A percentile compares a stretch with the other conserved stretches of the same genome.
Evolutionary conservation across 768 basidiomycete genomes (phyloP).

Genomic region (Xerocomus brunneocitrinus): DNA sequence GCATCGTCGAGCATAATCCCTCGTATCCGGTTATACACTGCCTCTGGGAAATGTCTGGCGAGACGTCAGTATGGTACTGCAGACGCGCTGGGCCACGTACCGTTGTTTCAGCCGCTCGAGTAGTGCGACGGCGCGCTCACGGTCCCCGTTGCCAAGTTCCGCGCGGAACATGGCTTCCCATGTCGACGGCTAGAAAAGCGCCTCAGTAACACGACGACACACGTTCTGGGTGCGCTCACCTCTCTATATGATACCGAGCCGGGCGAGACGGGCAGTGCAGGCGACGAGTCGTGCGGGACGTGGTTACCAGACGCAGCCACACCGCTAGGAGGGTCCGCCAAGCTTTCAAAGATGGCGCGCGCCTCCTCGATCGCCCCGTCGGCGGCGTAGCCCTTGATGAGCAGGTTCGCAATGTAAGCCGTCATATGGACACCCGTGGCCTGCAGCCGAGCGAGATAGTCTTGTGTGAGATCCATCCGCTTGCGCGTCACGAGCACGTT

Average conservation of each 20-base stretch:
- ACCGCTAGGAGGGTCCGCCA: constrained; percentile 77
- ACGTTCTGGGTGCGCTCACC: constrained; percentile 10
- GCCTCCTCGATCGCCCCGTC: constrained; percentile 67
- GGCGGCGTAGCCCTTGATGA: constrained; percentile 60
- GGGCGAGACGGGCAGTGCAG: constrained; percentile 34
- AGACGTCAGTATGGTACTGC: background rate
- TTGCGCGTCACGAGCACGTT: constrained; percentile 79
- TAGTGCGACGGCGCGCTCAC: constrained; percentile 62
- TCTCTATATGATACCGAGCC: constrained; percentile 38
- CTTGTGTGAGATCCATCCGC: constrained; percentile 70
- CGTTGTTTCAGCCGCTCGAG: constrained; percentile 69
- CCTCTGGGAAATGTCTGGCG: constrained; percentile 66
- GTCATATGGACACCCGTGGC: constrained; percentile 75
- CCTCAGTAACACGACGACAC: background rate
- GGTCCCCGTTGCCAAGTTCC: constrained; percentile 76
- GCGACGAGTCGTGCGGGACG: constrained; percentile 52
- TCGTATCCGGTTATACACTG: constrained; percentile 74
- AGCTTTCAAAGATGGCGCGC: constrained; percentile 70
- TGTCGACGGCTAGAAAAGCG: constrained; percentile 63
- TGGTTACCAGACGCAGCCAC: constrained; percentile 90
- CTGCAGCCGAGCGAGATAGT: constrained; percentile 60
- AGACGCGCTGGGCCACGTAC: constrained; percentile 31
- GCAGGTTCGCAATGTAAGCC: constrained; percentile 83
- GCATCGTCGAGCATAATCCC: constrained; percentile 76
- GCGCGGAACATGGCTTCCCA: constrained; percentile 96